These are phyloP conservation scores for Neonothopanus nambi DNA, from an alignment of 1,284 basidiomycete species.

Conservation along the genomic window DNA sequence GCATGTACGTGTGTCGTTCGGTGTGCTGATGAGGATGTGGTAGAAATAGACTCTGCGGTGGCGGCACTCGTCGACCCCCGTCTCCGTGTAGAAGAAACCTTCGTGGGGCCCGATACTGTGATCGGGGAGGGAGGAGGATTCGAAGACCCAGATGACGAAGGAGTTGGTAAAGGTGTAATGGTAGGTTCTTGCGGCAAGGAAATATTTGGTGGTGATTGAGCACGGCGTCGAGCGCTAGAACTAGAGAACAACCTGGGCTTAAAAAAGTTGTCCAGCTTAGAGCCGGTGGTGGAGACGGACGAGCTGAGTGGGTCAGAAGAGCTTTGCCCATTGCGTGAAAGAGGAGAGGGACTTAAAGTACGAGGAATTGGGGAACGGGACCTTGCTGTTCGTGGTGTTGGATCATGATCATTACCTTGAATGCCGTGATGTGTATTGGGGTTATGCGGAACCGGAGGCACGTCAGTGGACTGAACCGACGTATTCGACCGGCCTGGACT, in stretches of 20 bases:
- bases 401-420: constrained; percentile 6
- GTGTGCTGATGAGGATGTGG: constrained; percentile 4
- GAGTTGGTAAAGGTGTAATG: constrained; percentile 12
- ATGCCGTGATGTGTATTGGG: background rate
- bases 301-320: constrained; percentile 14
- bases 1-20: constrained; percentile 6
- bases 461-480: constrained; percentile 4
- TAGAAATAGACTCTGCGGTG: constrained; percentile 7
- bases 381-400: constrained; percentile 2
- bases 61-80: constrained; percentile 15
- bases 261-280: constrained; percentile 13
- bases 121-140: constrained; percentile 6
- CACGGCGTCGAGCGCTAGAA: constrained; percentile 26
- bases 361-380: constrained; percentile 12
- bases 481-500: constrained; percentile 10
- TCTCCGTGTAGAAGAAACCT: constrained; percentile 10
- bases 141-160: constrained; percentile 13
- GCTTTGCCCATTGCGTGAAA: constrained; percentile 8
- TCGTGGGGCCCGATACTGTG: constrained; percentile 16
- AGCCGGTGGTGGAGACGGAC: constrained; percentile 9
- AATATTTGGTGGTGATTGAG: constrained; percentile 38
- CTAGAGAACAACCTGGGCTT: constrained; percentile 16
- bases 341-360: constrained; percentile 12
- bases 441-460: constrained; percentile 7
- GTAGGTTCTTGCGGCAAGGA: constrained; percentile 26